Percentiles rank a stretch among this genome's conserved stretches.
These are phyloP conservation scores for Ceratobasidium sp. DNA, from an alignment of 1,284 basidiomycete species.

Conservation along the genomic window DNA sequence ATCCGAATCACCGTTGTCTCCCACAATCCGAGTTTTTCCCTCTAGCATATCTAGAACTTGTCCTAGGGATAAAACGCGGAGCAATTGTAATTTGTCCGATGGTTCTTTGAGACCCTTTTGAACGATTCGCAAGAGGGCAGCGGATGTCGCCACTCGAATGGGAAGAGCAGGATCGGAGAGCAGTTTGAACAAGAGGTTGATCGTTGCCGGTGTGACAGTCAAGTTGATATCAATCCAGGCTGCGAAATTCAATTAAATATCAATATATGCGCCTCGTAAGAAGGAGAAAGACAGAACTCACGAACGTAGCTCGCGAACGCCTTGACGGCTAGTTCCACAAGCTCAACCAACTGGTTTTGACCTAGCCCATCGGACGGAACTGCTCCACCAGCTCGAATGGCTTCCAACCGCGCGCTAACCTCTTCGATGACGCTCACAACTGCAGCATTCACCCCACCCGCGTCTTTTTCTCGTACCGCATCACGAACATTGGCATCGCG, in stretches of 20 bases:
- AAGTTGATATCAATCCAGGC: slow-evolving; percentile 99
- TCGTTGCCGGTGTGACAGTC: slow-evolving; percentile 91
- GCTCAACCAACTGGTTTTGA: slow-evolving; percentile 76
- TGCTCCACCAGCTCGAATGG: slow-evolving; percentile 66
- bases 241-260: slow-evolving; percentile 55
- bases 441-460: slow-evolving; percentile 87
- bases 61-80: slow-evolving; percentile 89
- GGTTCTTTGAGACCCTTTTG: slow-evolving; percentile 95
- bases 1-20: slow-evolving; percentile 77
- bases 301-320: slow-evolving; percentile 96
- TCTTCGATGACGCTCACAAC: slow-evolving; percentile 88
- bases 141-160: slow-evolving; percentile 87
- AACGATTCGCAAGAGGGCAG: slow-evolving; percentile 85
- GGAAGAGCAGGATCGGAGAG: slow-evolving; percentile 84
- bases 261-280: slow-evolving; percentile 29
- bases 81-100: slow-evolving; percentile 89
- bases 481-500: slow-evolving; percentile 89
- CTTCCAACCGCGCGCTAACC: slow-evolving; percentile 57
- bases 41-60: slow-evolving; percentile 86
- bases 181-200: slow-evolving; percentile 87
- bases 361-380: slow-evolving; percentile 62
- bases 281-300: slow-evolving; percentile 66
- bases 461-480: slow-evolving; percentile 88
- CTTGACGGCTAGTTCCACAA: slow-evolving; percentile 89
- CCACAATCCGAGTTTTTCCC: slow-evolving; percentile 76